Evolutionary conservation across 495 filamentous ascomycete species (phyloP).

Genomic region (Aspergillus ostianus): DNA sequence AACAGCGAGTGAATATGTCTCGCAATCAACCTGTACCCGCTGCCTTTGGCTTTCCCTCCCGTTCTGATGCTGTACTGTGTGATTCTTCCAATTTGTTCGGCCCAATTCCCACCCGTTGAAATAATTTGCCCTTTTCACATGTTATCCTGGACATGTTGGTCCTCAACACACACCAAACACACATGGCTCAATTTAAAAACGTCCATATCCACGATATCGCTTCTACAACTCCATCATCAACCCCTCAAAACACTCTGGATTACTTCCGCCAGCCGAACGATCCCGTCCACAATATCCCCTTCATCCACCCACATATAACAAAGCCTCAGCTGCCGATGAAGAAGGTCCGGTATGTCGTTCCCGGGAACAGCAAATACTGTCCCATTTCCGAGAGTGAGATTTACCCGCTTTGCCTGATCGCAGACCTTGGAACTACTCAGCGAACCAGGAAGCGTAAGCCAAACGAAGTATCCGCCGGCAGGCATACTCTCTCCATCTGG

Average conservation of each 20-base stretch:
- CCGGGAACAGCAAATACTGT: slow-evolving; percentile 56
- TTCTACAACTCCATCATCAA: neutral
- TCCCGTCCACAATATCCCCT: slow-evolving; percentile 23
- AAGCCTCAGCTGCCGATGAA: slow-evolving; percentile 49
- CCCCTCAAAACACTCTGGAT: neutral
- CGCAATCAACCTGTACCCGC: too few species aligned
- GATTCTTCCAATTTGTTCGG: too few species aligned
- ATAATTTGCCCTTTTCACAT: too few species aligned
- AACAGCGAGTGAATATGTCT: too few species aligned
- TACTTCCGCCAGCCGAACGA: neutral
- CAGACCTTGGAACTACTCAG: slow-evolving; percentile 45
- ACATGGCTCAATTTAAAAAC: too few species aligned
- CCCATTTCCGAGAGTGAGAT: slow-evolving; percentile 55
- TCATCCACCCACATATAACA: slow-evolving; percentile 69
- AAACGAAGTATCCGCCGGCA: slow-evolving; percentile 68
- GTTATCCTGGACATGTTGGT: too few species aligned
- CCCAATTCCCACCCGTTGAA: too few species aligned
- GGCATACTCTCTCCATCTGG: slow-evolving; percentile 48
- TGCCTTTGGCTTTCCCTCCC: too few species aligned
- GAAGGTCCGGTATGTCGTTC: slow-evolving; percentile 30
- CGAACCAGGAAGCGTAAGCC: slow-evolving; percentile 54
- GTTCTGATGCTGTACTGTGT: too few species aligned
- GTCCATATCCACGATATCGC: too few species aligned
- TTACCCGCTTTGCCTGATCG: slow-evolving; percentile 44
- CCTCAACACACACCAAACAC: too few species aligned